Base-by-base conservation (phyloP, 2,329 filamentous ascomycete genomes). In the Fusarium nodosum region DNA sequence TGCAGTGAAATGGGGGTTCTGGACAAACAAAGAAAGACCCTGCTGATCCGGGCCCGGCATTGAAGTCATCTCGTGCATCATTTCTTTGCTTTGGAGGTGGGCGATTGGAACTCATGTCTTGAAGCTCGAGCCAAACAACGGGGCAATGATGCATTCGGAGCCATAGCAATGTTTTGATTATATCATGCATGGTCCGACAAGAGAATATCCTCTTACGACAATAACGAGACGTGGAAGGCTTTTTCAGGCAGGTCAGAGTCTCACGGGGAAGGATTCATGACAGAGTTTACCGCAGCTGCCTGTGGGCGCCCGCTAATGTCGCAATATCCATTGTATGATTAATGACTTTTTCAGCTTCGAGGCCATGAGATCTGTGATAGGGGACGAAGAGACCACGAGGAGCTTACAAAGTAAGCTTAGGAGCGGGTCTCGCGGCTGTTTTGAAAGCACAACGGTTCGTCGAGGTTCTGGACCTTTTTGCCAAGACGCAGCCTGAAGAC, bases 41-140 rank as follows among this genome's bases (percentile, higher is more conserved):
- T 75, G 73, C 51, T 71, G 73, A 75, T 75, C 73, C 48, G 45
- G 65, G 46, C 33, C 60, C 60, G 60, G 64, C 57, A 68, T 56
- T 72, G 66, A 68, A 67, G 64, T 73, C 66, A 72, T 68, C 33
- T 56, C 56, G 38, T 58, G 48, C 63, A 67, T 71, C 55, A 53
- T 56, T 20, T 24, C 42, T 63, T n/a, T 31, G 15, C 30, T 56
- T 22, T 59, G 57, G 52, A 34, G 53, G 62, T 45, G 50, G 53
- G 50, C 31, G 59, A 60, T 68, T 63, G 64, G 53, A 54, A 51
- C 53, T 36, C 18, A 41, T 44, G 51, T 28, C 55, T 30, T 47
- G 48, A 51, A 59, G 50, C 53, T 60, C 56, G 55, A 64, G 51
- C 50, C 67, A 46, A 62, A 64, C 51, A 54, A 64, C 26, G 64